Conservation (phyloP, 2,329 filamentous ascomycete species). For the Boeremia lycopersici region DNA sequence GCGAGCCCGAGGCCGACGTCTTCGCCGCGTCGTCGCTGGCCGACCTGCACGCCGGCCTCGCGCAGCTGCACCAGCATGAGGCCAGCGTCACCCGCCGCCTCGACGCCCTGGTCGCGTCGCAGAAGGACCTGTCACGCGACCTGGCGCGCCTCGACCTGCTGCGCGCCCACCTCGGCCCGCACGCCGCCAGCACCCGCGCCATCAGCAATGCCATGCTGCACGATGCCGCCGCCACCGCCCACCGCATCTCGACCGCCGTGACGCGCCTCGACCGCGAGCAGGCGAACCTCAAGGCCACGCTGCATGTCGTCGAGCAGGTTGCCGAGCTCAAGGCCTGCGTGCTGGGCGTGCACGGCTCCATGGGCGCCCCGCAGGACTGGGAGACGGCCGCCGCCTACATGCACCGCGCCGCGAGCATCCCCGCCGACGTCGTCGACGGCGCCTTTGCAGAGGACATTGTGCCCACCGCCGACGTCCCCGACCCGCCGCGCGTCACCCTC, state of each 20-base stretch:
- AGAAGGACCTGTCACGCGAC: conserved; percentile 85
- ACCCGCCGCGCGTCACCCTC: conserved; percentile 84
- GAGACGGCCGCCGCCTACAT: conserved; percentile 93
- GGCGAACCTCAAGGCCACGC: conserved; percentile 84
- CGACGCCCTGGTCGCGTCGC: conserved; percentile 77
- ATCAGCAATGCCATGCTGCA: conserved; percentile 93
- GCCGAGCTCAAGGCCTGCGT: conserved; percentile 97
- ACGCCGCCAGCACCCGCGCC: conserved; percentile 79
- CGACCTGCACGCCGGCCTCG: conserved; percentile 79
- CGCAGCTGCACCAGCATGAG: conserved; percentile 77
- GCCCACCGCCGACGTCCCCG: conserved; percentile 92
- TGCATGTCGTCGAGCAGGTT: conserved; percentile 93
- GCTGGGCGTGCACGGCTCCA: conserved; percentile 89
- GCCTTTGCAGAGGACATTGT: conserved; percentile 91
- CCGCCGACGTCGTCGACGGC: conserved; percentile 78
- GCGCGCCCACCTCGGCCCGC: conserved; percentile 84
- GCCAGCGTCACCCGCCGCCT: conserved; percentile 74
- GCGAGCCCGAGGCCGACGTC: conserved; percentile 37
- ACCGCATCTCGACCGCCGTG: conserved; percentile 83
- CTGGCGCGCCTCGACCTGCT: conserved; percentile 86
- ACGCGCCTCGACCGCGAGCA: conserved; percentile 90
- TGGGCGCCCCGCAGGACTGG: conserved; percentile 99
- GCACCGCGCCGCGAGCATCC: conserved; percentile 79
- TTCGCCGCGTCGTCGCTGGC: conserved; percentile 75
- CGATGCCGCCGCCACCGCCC: conserved; percentile 82